phyloP scores from a whole-genome alignment of 2,329 filamentous ascomycete genomes.

The Thelonectria discophora region DNA sequence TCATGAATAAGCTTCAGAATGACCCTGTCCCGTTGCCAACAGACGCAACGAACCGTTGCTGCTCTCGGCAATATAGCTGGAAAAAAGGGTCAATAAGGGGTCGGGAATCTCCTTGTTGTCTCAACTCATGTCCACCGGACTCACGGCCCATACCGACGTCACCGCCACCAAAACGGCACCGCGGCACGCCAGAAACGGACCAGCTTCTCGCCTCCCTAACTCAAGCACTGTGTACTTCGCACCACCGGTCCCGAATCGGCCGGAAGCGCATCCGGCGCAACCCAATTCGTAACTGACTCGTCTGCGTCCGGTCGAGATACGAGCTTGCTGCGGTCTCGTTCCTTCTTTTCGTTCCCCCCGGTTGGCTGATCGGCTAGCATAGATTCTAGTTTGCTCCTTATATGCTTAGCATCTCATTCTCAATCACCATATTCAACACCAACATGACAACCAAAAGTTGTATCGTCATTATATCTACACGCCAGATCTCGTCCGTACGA shows the following conservation, averaged over 20 bases:
- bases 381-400: not conserved
- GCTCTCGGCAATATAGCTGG: too few species aligned
- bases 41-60: not conserved
- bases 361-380: not conserved
- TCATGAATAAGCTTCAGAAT: too few species aligned
- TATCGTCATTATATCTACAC: slow-evolving; percentile 25
- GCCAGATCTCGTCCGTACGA: slow-evolving; percentile 17
- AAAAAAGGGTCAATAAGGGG: too few species aligned
- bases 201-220: not conserved
- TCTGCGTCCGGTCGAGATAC: not conserved
- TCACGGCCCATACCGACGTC: not conserved
- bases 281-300: not conserved
- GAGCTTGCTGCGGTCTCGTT: not conserved
- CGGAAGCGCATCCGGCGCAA: not conserved
- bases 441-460: slow-evolving; percentile 5
- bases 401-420: not conserved
- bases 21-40: too few species aligned
- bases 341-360: not conserved
- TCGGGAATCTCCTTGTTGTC: too few species aligned
- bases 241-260: slow-evolving; percentile 21
- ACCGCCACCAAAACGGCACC: not conserved
- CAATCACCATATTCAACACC: not conserved
- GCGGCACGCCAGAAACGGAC: not conserved
- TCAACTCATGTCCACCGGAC: too few species aligned
- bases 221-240: slow-evolving; percentile 10